Conservation (phyloP, 2,329 filamentous ascomycete species). For the Cladosporium sp. region DNA sequence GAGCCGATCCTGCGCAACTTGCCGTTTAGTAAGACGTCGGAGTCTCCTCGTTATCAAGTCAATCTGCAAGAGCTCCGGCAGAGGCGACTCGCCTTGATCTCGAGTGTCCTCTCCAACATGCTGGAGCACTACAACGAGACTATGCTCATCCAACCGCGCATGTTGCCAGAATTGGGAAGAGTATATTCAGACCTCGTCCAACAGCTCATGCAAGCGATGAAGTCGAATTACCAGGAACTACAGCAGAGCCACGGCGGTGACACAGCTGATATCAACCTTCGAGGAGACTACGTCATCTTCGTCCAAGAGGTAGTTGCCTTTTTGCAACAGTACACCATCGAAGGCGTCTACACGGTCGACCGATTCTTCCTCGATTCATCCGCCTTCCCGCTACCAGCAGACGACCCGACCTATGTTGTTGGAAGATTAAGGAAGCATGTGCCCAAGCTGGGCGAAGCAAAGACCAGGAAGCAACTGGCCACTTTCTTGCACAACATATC, state of each 20-base stretch:
- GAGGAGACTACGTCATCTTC: constrained; percentile 62
- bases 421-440: constrained; percentile 62
- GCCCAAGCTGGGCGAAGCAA: constrained; percentile 51
- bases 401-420: constrained; percentile 64
- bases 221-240: constrained; percentile 60
- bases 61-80: constrained; percentile 55
- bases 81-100: constrained; percentile 58
- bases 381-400: constrained; percentile 61
- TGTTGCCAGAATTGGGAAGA: constrained; percentile 42
- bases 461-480: constrained; percentile 56
- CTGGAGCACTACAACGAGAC: constrained; percentile 49
- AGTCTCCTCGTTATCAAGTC: constrained; percentile 49
- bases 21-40: constrained; percentile 53
- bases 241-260: constrained; percentile 31
- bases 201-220: constrained; percentile 63
- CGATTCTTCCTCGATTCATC: constrained; percentile 62
- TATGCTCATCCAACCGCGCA: constrained; percentile 34
- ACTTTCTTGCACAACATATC: constrained; percentile 62
- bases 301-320: constrained; percentile 62
- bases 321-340: constrained; percentile 61
- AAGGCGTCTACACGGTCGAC: constrained; percentile 57
- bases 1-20: constrained; percentile 59
- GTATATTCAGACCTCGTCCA: constrained; percentile 56
- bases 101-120: constrained; percentile 61
- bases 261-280: constrained; percentile 33